phyloP scores from a whole-genome alignment of 208 protist genomes.

The Leishmania mexicana region DNA sequence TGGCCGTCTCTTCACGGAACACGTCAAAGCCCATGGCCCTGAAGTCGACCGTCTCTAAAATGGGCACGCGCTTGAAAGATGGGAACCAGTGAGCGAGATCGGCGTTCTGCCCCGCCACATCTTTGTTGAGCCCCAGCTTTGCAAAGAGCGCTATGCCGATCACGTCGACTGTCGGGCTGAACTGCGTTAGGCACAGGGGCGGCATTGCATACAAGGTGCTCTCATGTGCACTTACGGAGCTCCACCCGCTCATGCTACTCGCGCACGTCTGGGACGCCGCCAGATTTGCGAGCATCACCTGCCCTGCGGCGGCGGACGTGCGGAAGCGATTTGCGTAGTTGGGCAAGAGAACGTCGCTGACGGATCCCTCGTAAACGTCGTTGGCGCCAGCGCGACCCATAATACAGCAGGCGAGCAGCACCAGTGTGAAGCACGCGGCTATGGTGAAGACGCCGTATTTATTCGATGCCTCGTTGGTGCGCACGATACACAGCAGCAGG shows the following conservation, averaged over 20 bases:
- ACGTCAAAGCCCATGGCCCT: slow-evolving; percentile 38
- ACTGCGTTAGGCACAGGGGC: slow-evolving; percentile 47
- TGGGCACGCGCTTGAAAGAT: slow-evolving; percentile 23
- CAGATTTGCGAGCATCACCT: background rate
- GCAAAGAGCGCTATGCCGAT: slow-evolving; percentile 65
- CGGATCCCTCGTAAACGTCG: slow-evolving; percentile 32
- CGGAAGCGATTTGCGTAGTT: slow-evolving; percentile 37
- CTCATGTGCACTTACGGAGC: background rate
- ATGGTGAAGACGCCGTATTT: slow-evolving; percentile 51
- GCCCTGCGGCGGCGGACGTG: background rate
- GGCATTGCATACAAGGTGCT: slow-evolving; percentile 1
- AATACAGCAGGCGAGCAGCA: slow-evolving; percentile 54
- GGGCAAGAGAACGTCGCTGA: slow-evolving; percentile 33
- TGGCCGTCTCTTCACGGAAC: slow-evolving; percentile 26
- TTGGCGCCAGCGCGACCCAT: slow-evolving; percentile 35
- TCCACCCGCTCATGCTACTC: background rate
- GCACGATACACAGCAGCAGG: slow-evolving; percentile 47
- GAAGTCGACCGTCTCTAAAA: background rate
- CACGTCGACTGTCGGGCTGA: slow-evolving; percentile 43
- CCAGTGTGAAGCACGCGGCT: slow-evolving; percentile 30
- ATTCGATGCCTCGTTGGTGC: slow-evolving; percentile 48
- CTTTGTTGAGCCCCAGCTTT: slow-evolving; percentile 52
- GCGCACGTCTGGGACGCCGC: background rate
- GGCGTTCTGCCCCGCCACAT: slow-evolving; percentile 20
- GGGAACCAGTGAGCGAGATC: slow-evolving; percentile 71